Base-by-base conservation (phyloP, 2,329 filamentous ascomycete genomes). In the Calycina marina region DNA sequence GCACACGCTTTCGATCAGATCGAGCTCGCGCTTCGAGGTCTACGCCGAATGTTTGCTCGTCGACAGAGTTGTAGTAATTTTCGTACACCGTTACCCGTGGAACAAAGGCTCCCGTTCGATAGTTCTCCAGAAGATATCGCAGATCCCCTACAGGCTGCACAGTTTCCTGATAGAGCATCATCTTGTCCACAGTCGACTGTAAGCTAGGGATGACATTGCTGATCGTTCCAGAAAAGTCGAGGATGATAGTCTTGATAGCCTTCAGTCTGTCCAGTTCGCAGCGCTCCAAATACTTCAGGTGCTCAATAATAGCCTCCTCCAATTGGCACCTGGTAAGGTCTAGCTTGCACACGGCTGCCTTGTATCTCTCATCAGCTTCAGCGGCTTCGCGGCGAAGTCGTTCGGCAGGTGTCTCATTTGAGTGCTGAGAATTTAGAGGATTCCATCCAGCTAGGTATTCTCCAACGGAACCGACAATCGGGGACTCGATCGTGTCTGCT, bases 161-260 rank as follows among this genome's bases (percentile, higher is more conserved):
- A 1, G 90, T 96, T 63, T 98, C 90, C 56, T 98, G 90, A 60
- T 92, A 98, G 28, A 98, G 68, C 76, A 98, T 85, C 86, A 98
- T 94, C 53, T 92, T 85, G 60, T 98, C 90, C 14, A 98, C 85
- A 0, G 86, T 85, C 37, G 88, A 88, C 58, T 96, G 90, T 40
- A 98, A 62, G 50, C 82, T 92, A 12, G 90, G 92, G 41, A 98
- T 96, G 48, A 94, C 88, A 50, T 98, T 98, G 65, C 88, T 88
- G 55, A 98, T 82, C 22, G 88, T 85, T 28, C 90, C 90, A 4
- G 88, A 94, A 56, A 98, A 96, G 59, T 98, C 92, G 26, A 98
- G 70, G 40, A 98, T 78, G 32, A 98, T 92, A 14, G 88, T 88
- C 66, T 98, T 96, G 66, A 98, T 90, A 13, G 92, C 90, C 65